Evolutionary conservation across 148 eudicot genomes (phyloP).

Genomic region (Rhododendron williamsianum): DNA sequence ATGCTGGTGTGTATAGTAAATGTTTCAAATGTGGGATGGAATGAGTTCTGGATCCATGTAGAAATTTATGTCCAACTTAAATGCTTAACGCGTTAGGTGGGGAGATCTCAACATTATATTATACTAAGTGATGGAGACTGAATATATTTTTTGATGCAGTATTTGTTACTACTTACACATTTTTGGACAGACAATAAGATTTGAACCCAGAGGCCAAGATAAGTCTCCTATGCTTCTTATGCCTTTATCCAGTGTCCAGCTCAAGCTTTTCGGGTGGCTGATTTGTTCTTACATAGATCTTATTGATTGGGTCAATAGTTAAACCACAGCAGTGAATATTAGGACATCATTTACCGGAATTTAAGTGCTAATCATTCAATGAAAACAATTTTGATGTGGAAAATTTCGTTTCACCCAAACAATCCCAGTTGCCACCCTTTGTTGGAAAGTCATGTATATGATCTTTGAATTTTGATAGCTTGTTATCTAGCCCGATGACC

Average conservation of each 20-base stretch:
- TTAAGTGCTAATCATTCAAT: background rate
- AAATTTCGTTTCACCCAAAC: background rate
- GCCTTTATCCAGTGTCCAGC: background rate
- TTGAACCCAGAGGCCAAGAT: background rate
- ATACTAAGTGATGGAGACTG: background rate
- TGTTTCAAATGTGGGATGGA: no score
- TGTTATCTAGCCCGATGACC: background rate
- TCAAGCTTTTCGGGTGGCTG: background rate
- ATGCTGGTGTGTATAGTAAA: background rate
- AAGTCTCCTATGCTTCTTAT: background rate
- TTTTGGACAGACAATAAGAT: background rate
- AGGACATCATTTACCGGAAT: background rate
- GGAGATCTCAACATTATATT: background rate
- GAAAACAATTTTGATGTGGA: background rate
- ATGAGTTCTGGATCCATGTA: background rate
- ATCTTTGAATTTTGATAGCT: background rate
- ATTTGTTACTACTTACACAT: background rate
- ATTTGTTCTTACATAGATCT: background rate
- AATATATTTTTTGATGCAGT: background rate
- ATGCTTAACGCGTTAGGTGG: background rate
- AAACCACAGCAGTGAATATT: background rate
- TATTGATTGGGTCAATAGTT: background rate
- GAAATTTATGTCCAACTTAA: no score
- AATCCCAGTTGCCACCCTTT: background rate
- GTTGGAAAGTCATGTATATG: background rate